Base-by-base conservation (phyloP, 169 alveolate species). In the Blepharisma undulans region DNA sequence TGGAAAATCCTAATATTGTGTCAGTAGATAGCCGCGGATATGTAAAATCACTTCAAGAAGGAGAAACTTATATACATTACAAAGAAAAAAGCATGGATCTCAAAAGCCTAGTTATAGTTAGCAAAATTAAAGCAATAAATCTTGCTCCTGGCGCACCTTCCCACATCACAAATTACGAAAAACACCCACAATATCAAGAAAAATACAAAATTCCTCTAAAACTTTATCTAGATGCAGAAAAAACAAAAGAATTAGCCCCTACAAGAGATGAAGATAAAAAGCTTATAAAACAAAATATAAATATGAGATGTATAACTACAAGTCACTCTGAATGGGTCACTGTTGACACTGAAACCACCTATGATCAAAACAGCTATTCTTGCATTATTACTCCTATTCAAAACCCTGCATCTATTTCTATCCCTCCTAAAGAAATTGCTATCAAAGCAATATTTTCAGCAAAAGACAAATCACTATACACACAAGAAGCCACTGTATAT, bases 41-140 rank as follows among this genome's bases (percentile, higher is more conserved):
- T 21, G 93, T 92, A 6, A 81, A 80, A 48, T 92, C 93, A 4
- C 22, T 85, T 8, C 19, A 59, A 66, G 95, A 91, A 87, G 96
- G 96, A 7, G 80, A 84, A 36, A 92, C 95, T 48, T 78, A 92
- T 30, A 91, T 90, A 30, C 76, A 84, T 25, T 90, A 88, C 33
- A 81, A 27, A 36, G 91, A 91, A 60, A 91, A 90, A 36, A 33
- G 77, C 30, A 87, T 93, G 27, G 89, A 90, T 48, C 86, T 93
- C n/a, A 90, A 81, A 22, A 88, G 94, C 72, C 21, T 92, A 21
- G 96, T 91, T 2, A n/a, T 82, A 6, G 93, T 92, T 0, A 76
- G 89, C 21, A 92, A 84, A 66, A 89, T 93, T 0, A 85, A 90
- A 80, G 48, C 87, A 33, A 88, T 92, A 84, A 93, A 91, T 72